These are phyloP conservation scores for Exophiala mesophila DNA, from an alignment of 2,329 filamentous ascomycete genomes.

Conservation along the genomic window DNA sequence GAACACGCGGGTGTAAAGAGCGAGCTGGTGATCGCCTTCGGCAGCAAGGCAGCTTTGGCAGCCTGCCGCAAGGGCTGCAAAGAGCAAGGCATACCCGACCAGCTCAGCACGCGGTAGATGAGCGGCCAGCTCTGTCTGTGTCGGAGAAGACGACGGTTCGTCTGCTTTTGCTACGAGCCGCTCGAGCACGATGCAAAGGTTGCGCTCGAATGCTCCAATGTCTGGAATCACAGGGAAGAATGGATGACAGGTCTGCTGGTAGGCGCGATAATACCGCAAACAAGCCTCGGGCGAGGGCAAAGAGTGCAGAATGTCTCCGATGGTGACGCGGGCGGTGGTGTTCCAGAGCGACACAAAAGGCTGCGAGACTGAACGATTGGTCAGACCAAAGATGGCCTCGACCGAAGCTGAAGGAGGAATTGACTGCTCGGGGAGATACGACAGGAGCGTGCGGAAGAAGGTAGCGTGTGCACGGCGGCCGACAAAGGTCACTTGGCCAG, in stretches of 20 bases:
- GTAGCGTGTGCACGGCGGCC: constrained; percentile 3
- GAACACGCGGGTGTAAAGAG: constrained; percentile 5
- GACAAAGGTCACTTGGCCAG: constrained; percentile 3
- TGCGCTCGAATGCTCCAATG: constrained; percentile 2
- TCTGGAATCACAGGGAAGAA: constrained; percentile 2
- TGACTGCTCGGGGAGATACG: constrained; percentile 1
- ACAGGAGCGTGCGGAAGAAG: constrained; percentile 1
- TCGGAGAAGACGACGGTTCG: constrained; percentile 1
- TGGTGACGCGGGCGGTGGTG: constrained; percentile 2
- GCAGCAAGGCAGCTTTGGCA: constrained; percentile 3
- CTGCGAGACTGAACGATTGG: constrained; percentile 4
- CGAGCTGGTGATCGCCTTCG: constrained; percentile 1
- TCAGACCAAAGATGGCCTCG: constrained; percentile 2
- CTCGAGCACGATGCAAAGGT: constrained; percentile 2
- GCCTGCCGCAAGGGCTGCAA: constrained; percentile 1
- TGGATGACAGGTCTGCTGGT: constrained; percentile 4
- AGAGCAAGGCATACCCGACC: constrained; percentile 2
- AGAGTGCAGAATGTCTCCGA: constrained; percentile 3
- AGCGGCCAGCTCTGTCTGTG: constrained; percentile 1
- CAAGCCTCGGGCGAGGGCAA: constrained; percentile 2
- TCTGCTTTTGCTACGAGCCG: constrained; percentile 1
- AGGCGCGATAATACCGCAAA: constrained; percentile 3
- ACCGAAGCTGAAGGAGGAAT: constrained; percentile 1
- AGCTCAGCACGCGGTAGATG: constrained; percentile 3
- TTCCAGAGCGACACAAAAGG: constrained; percentile 5